Percentiles rank a stretch among this genome's conserved stretches.
phyloP scores from a whole-genome alignment of 306 rosid genomes.

The Prunus campanulata region DNA sequence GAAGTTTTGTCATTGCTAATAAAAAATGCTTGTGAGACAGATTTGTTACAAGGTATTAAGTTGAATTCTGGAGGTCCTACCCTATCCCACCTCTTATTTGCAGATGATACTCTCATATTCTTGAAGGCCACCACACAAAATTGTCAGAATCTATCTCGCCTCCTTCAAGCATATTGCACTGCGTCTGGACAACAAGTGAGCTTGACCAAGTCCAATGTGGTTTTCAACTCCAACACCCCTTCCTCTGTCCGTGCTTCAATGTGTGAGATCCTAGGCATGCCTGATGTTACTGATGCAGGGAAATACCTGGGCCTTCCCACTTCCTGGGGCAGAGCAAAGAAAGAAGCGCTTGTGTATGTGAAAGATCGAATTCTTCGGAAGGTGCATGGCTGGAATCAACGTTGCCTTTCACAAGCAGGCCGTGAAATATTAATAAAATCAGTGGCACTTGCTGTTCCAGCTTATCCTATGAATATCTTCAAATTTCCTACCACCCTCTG shows the following conservation, averaged over 20 bases:
- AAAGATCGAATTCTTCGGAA: no score
- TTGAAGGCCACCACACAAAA: neutral
- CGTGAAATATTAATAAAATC: neutral
- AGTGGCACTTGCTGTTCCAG: fast-evolving
- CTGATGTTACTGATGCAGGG: neutral
- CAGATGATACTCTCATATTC: neutral
- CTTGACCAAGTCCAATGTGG: neutral
- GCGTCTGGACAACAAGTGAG: neutral
- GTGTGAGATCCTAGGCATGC: no score
- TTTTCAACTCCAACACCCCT: neutral
- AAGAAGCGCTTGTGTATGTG: neutral
- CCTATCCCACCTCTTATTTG: neutral
- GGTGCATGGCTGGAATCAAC: neutral
- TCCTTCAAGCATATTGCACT: neutral
- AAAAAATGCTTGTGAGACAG: no score
- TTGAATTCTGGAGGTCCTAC: neutral
- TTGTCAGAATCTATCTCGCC: neutral
- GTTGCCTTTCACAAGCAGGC: fast-evolving
- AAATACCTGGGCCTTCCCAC: neutral
- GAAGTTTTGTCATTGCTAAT: neutral
- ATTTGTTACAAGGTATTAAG: no score
- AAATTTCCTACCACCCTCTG: neutral
- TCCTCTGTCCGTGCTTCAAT: no score
- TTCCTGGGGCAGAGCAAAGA: neutral
- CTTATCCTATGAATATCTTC: neutral